Conservation (phyloP, 345 rosid species). For the Gossypium raimondii region DNA sequence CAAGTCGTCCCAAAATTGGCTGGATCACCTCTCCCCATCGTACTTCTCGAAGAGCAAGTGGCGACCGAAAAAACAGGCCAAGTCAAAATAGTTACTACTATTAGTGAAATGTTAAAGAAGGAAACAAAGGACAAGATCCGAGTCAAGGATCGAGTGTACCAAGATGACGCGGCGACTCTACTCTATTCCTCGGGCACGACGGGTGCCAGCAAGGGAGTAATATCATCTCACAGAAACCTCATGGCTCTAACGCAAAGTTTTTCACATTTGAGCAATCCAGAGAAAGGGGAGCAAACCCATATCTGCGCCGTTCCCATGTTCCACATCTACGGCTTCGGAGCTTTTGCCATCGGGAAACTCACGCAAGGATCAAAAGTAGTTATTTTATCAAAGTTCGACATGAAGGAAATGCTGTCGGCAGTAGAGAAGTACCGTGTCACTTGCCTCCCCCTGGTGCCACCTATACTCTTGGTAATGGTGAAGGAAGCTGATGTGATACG, state of each 20-base stretch:
- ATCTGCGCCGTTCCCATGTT: constrained; percentile 91
- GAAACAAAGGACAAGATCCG: constrained; percentile 28
- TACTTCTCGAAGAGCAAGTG: constrained; percentile 44
- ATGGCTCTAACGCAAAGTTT: constrained; percentile 58
- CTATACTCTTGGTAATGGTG: constrained; percentile 51
- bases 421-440: constrained; percentile 52
- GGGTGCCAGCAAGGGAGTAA: constrained; percentile 85
- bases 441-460: constrained; percentile 55
- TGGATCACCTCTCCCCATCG: constrained; percentile 42
- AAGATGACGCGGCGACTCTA: constrained; percentile 73
- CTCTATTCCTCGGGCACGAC: constrained; percentile 94
- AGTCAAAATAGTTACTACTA: constrained; percentile 32
- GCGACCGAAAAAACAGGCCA: background rate
- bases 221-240: constrained; percentile 61
- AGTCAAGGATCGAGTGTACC: constrained; percentile 55
- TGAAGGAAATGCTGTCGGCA: constrained; percentile 61
- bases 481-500: constrained; percentile 47
- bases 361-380: constrained; percentile 66
- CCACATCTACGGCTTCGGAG: constrained; percentile 72
- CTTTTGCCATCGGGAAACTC: constrained; percentile 59
- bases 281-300: constrained; percentile 39
- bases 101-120: constrained; percentile 49
- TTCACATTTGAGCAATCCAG: constrained; percentile 28
- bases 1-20: constrained; percentile 57
- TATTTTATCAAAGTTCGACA: constrained; percentile 64